Base-by-base conservation (phyloP, 2,329 filamentous ascomycete genomes). In the Aspergillus sp. region DNA sequence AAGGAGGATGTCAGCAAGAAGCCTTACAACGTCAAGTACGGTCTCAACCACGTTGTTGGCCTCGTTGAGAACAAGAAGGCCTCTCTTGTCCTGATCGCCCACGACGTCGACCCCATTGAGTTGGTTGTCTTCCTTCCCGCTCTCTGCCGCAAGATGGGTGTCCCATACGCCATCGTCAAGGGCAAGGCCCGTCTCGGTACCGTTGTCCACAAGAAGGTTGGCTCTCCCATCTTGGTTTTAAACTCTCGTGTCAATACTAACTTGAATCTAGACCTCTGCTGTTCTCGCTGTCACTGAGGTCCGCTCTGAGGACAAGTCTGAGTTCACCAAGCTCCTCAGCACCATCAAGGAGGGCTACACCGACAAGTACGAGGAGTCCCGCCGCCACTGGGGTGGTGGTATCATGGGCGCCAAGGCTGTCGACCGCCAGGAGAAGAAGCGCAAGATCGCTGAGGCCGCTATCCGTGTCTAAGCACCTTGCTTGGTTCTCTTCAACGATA, bases 1-100 rank as follows among this genome's bases (percentile, higher is more conserved):
- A 98, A 98, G 90, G 96, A 99, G 87, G 93, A 96, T 75, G 93
- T 96, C 78, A 91, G 87, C 90, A 98, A 98, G 91, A 99, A 99
- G 90, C 95, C 95, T 75, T 99, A 97, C 83, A 84, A 90, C 69
- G 93, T 95, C 86, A 99, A 99, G 89, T 99, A 97, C 83, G 95
- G 95, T 84, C 89, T 99, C 74, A 99, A 99, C 90, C 95, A 99
- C 86, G 95, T 99, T 68, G 92, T 96, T 69, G 92, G 91, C 68
- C 86, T 96, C 71, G 90, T 96, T 73, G 92, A 96, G 89, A 97
- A 97, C 87, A 99, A 99, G 91, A 99, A 99, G 90, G 93, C 95
- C 68, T 88, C 91, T 64, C 87, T 99, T 67, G 96, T 99, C 77
- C 88, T 99, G 72, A 99, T 99, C 79, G 91, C 95, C 80, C 96